A percentile compares a stretch with the other conserved stretches of the same genome.
phyloP scores from a whole-genome alignment of 2,329 filamentous ascomycete species.

The Fusarium transvaalense region DNA sequence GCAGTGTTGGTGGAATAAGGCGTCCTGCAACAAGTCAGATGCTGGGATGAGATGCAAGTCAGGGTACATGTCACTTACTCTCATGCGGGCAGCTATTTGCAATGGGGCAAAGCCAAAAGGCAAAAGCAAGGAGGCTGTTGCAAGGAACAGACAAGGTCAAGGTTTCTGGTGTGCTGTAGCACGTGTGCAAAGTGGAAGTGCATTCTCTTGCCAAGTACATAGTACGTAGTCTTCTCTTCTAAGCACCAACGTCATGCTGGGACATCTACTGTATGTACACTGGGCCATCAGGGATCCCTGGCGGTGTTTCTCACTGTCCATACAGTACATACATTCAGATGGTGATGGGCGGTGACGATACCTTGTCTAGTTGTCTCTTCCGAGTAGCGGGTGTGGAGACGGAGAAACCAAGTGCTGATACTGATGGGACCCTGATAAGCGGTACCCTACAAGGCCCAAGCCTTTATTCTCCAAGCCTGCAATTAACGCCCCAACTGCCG shows the following conservation, averaged over 20 bases:
- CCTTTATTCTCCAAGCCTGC: background rate
- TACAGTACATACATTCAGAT: too few species aligned
- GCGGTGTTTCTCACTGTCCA: conserved; percentile 7
- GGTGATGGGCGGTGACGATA: conserved; percentile 35
- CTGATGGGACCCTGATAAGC: conserved; percentile 25
- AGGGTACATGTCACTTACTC: background rate
- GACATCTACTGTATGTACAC: background rate
- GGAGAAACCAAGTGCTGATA: conserved; percentile 18
- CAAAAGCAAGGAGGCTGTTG: background rate
- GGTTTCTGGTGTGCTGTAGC: background rate
- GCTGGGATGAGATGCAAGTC: conserved; percentile 24
- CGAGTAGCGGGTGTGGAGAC: conserved; percentile 29
- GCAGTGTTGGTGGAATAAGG: conserved; percentile 24
- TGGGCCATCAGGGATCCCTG: conserved; percentile 7
- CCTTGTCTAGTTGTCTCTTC: conserved; percentile 31
- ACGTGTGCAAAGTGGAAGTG: background rate
- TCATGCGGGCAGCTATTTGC: background rate
- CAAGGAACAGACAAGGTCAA: conserved; percentile 6
- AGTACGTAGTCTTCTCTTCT: background rate
- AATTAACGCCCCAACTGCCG: conserved; percentile 32
- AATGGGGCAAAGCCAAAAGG: background rate
- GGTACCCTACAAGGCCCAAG: conserved; percentile 6
- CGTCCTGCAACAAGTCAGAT: conserved; percentile 19
- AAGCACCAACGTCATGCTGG: conserved; percentile 15
- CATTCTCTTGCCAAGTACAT: conserved; percentile 10